Conservation (phyloP, 345 rosid genomes). For the Litchi chinensis region DNA sequence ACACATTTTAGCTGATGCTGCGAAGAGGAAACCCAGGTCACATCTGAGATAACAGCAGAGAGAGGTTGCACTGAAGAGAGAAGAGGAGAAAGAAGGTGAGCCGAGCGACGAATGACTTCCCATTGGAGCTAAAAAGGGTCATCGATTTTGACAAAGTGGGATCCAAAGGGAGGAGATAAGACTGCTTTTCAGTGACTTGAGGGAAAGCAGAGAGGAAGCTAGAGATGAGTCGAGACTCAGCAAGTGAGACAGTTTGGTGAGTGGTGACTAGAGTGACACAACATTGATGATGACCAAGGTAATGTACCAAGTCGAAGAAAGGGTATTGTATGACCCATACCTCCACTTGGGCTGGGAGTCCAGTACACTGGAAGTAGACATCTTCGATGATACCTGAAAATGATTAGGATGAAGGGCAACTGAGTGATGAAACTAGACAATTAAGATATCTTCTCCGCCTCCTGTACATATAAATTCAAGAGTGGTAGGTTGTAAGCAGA, state of each 20-base stretch:
- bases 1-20: constrained; percentile 34
- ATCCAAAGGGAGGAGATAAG: constrained; percentile 30
- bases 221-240: constrained; percentile 39
- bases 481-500: not conserved
- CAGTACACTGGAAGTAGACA: not conserved
- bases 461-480: not conserved
- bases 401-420: not conserved
- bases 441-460: not conserved
- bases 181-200: constrained; percentile 28
- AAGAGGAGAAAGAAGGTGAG: constrained; percentile 37
- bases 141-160: not conserved
- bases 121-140: constrained; percentile 46
- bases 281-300: constrained; percentile 31
- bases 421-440: not conserved
- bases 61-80: constrained; percentile 27
- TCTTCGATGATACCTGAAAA: not conserved
- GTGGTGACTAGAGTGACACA: constrained; percentile 44
- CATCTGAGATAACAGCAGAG: constrained; percentile 37
- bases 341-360: constrained; percentile 31
- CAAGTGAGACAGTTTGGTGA: constrained; percentile 33
- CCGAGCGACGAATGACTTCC: constrained; percentile 36
- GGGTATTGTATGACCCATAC: constrained; percentile 53
- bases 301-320: constrained; percentile 45
- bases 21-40: constrained; percentile 26
- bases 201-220: constrained; percentile 36